phyloP scores from a whole-genome alignment of 768 basidiomycete species.

The Clathrus columnatus region DNA sequence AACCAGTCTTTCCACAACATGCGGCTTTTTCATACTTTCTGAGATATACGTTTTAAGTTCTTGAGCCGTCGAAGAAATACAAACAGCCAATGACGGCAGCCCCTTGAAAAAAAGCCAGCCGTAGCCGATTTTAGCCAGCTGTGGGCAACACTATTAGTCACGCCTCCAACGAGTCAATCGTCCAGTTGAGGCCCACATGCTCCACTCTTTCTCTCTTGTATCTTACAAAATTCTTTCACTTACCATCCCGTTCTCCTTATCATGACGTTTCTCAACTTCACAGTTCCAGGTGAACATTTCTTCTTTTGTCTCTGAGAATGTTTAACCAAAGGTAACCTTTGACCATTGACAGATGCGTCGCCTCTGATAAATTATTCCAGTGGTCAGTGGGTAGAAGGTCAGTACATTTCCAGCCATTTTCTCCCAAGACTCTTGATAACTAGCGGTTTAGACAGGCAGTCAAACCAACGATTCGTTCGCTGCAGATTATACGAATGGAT shows the following conservation, averaged over 20 bases:
- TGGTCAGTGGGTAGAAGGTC: constrained; percentile 5
- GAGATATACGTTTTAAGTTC: too few species aligned
- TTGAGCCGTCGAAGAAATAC: too few species aligned
- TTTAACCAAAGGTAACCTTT: neutral
- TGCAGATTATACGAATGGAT: constrained; percentile 1
- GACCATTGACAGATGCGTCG: neutral
- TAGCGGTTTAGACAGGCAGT: neutral
- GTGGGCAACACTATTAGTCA: too few species aligned
- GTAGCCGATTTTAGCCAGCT: too few species aligned
- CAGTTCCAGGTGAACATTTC: neutral
- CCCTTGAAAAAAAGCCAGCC: too few species aligned
- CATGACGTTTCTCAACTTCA: neutral
- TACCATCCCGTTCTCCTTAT: neutral
- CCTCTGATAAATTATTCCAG: constrained; percentile 4
- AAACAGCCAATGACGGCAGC: too few species aligned
- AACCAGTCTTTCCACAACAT: too few species aligned
- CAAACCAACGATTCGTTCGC: neutral
- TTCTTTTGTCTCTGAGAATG: neutral
- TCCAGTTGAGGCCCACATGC: too few species aligned
- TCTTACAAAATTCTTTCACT: neutral
- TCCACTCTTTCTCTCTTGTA: too few species aligned
- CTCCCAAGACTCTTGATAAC: neutral
- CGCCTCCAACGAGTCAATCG: too few species aligned
- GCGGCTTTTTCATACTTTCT: too few species aligned
- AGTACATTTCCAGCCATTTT: too few species aligned